Evolutionary conservation across 73 alveolate species (phyloP), one percentile per base, ranked within the genome.

Genomic region (Stentor roeselii): DNA sequence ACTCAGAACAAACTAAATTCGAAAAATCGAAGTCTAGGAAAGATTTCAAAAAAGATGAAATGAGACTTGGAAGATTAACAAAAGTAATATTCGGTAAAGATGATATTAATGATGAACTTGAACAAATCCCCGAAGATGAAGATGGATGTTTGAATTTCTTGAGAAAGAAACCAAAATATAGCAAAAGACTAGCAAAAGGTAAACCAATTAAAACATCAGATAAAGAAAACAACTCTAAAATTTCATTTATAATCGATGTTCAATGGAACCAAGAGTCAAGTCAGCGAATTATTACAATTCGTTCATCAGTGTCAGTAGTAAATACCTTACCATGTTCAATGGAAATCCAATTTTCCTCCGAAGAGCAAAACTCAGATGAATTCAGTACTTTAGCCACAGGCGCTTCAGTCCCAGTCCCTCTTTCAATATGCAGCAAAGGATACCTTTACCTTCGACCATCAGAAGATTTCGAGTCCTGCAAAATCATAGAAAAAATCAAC

Each of bases 251-350:
- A 21, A 40, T 32, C 0, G 80, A 67, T 21, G 37, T 67, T 21
- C 80, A 21, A 21, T 67, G 80, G 37, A 67, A 67, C 37, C 80
- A 67, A 67, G 80, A 67, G 34, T 34, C 34, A 21, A 40, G 41
- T 27, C 80, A 67, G 41, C 21, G 37, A 67, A n/a, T 32, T 0
- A 34, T 67, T 11, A 67, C 34, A 1, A n/a, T 67, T 2, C n/a
- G 80, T 1, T 67, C 80, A 67, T 67, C 80, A 21, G 34, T 67
- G 0, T 21, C 80, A 21, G n/a, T 67, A 40, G 41, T 67, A 21
- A 67, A 67, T 34, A 30, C n/a, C 14, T 21, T 67, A 27, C 80
- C 80, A 30, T 27, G 42, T 21, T 21, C 80, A 27, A 15, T 67
- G 1, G 34, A 14, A 30, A 32, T 67, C 21, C 14, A 15, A 30